Evolutionary conservation across 345 rosid species (phyloP), one percentile per base, ranked within the genome.

Genomic region (Melaleuca quinquenervia): DNA sequence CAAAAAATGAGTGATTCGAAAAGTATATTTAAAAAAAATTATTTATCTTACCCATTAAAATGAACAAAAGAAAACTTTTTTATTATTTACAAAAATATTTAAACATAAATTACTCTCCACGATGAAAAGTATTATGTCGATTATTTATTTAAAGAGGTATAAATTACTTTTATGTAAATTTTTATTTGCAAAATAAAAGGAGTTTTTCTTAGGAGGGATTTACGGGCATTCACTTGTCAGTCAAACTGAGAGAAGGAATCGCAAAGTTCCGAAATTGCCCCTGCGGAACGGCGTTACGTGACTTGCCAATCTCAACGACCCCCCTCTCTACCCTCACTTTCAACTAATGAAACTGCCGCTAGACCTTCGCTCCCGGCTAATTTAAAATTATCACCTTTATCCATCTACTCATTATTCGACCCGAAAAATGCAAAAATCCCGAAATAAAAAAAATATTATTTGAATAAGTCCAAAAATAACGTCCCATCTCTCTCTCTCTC

Each of bases 51-150:
- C 0, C 29, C 16, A 64, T 13, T 18, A 29, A 15, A 64, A 64
- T 0, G 1, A 64, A 15, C 15, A 0, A 29, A 29, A 0, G 0
- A 15, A 62, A 29, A 15, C 3, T 29, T 29, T 7, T 27, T 9
- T 3, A 15, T 29, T 1, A 2, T 0, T 29, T 14, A 62, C 3
- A 3, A 62, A 27, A 62, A 62, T 3, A 29, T 15, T 27, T 15
- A 52, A 0, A 15, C 6, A 14, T 52, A 52, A 52, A 15, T 52
- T 52, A 15, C 4, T 52, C 15, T 52, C 7, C 20, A 20, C 7
- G 7, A 16, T 16, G 21, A 52, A 52, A 52, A 52, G 41, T 41
- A 41, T 41, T 41, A 2, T 4, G 4, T 41, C 41, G 41, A 4
- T 41, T 41, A 41, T 2, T 4, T 41, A 41, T 41, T 41, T 41